phyloP scores from a whole-genome alignment of 2,329 filamentous ascomycete species.

The Fusarium abutilonis region DNA sequence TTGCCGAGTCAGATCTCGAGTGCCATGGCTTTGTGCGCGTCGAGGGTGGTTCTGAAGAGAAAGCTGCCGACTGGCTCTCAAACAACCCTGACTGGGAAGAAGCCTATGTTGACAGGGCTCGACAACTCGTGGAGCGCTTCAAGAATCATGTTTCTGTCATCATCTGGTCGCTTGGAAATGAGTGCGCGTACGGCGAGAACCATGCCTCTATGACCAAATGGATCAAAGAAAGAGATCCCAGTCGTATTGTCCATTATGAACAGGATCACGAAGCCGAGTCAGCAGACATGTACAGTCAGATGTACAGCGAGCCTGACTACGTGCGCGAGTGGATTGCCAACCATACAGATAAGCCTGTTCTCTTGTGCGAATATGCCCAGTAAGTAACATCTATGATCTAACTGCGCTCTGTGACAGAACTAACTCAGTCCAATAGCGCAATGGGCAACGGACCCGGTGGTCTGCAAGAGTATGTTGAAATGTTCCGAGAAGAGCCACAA shows the following conservation, averaged over 20 bases:
- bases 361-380: constrained; percentile 65
- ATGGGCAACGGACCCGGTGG: constrained; percentile 79
- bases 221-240: constrained; percentile 65
- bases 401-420: fast-evolving
- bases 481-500: constrained; percentile 63
- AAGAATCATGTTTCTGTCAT: constrained; percentile 72
- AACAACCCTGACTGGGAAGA: constrained; percentile 70
- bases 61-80: constrained; percentile 53
- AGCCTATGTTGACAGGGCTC: constrained; percentile 73
- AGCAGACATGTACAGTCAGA: constrained; percentile 71
- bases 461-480: constrained; percentile 72
- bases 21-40: constrained; percentile 59
- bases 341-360: constrained; percentile 59
- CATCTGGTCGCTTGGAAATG: constrained; percentile 78
- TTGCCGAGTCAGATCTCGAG: constrained; percentile 66
- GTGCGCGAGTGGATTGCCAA: constrained; percentile 10
- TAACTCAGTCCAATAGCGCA: constrained; percentile 49
- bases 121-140: constrained; percentile 69
- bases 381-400: not conserved
- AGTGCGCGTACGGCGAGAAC: constrained; percentile 75
- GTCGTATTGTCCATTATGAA: constrained; percentile 71
- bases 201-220: constrained; percentile 74
- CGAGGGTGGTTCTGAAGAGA: constrained; percentile 4
- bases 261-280: constrained; percentile 66
- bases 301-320: constrained; percentile 67